These are phyloP conservation scores for Asterochloris sp. DNA, from an alignment of 139 green algal genomes.

Conservation along the genomic window DNA sequence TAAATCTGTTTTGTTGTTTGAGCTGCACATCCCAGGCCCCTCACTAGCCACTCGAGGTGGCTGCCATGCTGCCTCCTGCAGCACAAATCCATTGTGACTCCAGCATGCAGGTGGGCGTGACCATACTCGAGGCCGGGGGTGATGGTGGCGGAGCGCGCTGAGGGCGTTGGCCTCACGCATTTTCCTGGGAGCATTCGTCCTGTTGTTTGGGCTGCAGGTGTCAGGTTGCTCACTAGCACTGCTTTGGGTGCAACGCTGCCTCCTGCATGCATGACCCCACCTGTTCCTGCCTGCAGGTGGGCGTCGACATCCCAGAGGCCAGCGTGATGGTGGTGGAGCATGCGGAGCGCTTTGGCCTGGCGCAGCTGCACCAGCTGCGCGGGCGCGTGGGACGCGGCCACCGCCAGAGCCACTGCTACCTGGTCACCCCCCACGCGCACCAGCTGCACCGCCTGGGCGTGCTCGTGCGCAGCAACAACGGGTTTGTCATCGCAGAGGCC, in stretches of 20 bases:
- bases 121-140: neutral
- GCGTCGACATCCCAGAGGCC: conserved; percentile 87
- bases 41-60: no score
- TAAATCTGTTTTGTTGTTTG: no score
- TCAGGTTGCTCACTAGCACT: no score
- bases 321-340: conserved; percentile 91
- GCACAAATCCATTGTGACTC: neutral
- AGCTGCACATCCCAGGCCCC: no score
- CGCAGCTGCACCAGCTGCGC: conserved; percentile 93
- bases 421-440: conserved; percentile 14
- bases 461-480: conserved; percentile 59
- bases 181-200: neutral
- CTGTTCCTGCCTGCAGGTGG: conserved; percentile 34
- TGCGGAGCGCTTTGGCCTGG: conserved; percentile 90
- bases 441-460: conserved; percentile 37
- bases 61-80: no score
- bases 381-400: conserved; percentile 39
- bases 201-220: no score
- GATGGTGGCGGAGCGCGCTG: neutral
- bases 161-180: neutral
- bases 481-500: conserved; percentile 75
- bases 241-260: no score
- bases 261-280: neutral
- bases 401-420: conserved; percentile 19
- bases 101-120: neutral